Evolutionary conservation across 2,329 filamentous ascomycete species (phyloP), one percentile per base, ranked within the genome.

Genomic region (Phaeophleospora eucalypticola): DNA sequence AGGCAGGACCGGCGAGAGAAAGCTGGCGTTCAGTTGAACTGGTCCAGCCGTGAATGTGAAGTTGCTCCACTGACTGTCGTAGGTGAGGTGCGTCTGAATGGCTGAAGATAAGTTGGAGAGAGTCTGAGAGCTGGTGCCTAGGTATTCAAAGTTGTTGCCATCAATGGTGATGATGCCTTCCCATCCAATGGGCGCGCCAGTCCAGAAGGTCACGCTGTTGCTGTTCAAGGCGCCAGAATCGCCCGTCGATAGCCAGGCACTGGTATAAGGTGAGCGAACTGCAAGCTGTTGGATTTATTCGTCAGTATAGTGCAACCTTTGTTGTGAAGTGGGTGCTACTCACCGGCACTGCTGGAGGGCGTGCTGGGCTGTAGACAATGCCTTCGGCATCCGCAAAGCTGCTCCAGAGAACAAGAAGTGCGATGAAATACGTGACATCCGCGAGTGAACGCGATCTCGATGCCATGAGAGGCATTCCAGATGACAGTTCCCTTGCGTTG

Each of bases 211-310:
- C 9, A 29, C 41, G n/a, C 38, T 33, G 18, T 33, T 39, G 39
- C 24, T 41, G 27, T 50, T 35, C n/a, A 49, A 24, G 19, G 34
- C 18, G 6, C 18, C 42, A 12, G 24, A 20, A 9, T 17, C 36
- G 14, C 33, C 14, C 15, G 48, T 46, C 1, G 48, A 27, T 12
- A 40, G 34, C 83, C 84, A 88, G 15, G 81, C 78, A 61, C 79
- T 87, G 12, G 89, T 67, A 57, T 89, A 90, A 0, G 86, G 86
- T 6, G 81, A 84, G 51, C 80, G 81, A 37, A 89, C 86, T 34
- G 85, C 85, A 24, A 90, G 68, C 24, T 29, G 24, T 29, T 6
- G 24, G 24, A 12, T 7, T 29, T 12, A 12, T 6, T 29, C 7
- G 12, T 6, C 24, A 29, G 12, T 12, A 29, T 6, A 29, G 24